These are phyloP conservation scores for Leccinum uliginosum DNA, from an alignment of 768 basidiomycete genomes.

Conservation along the genomic window DNA sequence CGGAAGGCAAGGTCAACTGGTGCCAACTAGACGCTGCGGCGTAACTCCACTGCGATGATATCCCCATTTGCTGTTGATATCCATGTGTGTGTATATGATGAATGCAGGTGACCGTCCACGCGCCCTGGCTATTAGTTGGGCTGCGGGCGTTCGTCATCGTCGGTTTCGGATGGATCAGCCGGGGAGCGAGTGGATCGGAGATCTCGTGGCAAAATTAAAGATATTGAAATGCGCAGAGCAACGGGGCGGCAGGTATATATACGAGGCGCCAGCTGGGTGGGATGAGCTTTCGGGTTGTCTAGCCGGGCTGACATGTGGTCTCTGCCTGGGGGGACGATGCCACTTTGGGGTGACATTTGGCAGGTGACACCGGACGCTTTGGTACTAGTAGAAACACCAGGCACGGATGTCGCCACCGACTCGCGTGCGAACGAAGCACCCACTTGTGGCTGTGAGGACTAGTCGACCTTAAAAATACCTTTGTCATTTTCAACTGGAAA, in stretches of 20 bases:
- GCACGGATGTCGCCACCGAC: slow-evolving; percentile 15
- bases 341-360: neutral
- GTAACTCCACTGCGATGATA: slow-evolving; percentile 15
- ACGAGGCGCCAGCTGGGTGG: neutral
- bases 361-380: slow-evolving; percentile 18
- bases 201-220: slow-evolving; percentile 14
- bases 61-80: slow-evolving; percentile 27
- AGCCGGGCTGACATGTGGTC: slow-evolving; percentile 8
- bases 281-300: slow-evolving; percentile 2
- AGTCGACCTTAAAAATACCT: slow-evolving; percentile 30
- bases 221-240: slow-evolving; percentile 27
- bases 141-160: slow-evolving; percentile 14
- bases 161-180: neutral
- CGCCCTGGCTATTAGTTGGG: slow-evolving; percentile 15
- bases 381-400: neutral
- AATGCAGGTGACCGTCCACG: slow-evolving; percentile 11
- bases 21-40: slow-evolving; percentile 39
- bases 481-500: slow-evolving; percentile 20
- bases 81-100: slow-evolving; percentile 16
- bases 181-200: slow-evolving; percentile 16
- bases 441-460: slow-evolving; percentile 26
- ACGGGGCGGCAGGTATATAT: slow-evolving; percentile 8
- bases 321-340: slow-evolving; percentile 4
- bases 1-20: slow-evolving; percentile 71
- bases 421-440: slow-evolving; percentile 18